These are phyloP conservation scores for Sherardia arvensis DNA, from an alignment of 257 asterid genomes.

Conservation along the genomic window DNA sequence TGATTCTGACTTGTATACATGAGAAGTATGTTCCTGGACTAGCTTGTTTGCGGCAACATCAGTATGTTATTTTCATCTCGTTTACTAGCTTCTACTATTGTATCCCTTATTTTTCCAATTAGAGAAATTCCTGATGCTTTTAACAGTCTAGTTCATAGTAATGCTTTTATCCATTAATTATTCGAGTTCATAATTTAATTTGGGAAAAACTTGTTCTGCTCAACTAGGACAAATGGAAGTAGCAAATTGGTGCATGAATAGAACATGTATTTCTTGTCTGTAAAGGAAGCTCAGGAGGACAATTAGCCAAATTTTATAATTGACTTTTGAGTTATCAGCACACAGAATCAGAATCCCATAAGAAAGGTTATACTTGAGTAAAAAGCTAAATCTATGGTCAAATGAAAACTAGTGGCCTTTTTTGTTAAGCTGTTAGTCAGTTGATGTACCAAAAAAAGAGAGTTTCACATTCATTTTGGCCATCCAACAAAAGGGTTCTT, in stretches of 20 bases:
- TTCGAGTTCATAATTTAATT: no score
- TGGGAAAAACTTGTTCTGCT: neutral
- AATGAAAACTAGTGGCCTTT: neutral
- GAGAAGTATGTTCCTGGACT: conserved; percentile 21
- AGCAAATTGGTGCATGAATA: neutral
- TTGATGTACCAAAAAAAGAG: neutral
- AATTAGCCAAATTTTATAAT: neutral
- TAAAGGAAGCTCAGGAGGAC: neutral
- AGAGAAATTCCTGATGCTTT: neutral
- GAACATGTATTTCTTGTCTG: conserved; percentile 2
- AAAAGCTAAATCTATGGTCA: neutral
- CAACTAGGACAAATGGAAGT: neutral
- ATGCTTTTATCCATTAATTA: no score
- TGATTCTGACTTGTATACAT: conserved; percentile 77
- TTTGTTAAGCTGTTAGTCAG: neutral
- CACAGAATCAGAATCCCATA: neutral
- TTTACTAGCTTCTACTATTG: neutral
- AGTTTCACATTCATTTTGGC: neutral
- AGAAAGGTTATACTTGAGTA: neutral
- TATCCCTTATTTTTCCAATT: neutral
- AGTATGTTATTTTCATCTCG: neutral
- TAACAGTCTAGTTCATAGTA: no score
- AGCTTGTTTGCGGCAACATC: neutral
- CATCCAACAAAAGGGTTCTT: conserved; percentile 24
- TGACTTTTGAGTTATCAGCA: neutral